Conservation (phyloP, 257 asterid genomes). For the Plantago elongata region DNA sequence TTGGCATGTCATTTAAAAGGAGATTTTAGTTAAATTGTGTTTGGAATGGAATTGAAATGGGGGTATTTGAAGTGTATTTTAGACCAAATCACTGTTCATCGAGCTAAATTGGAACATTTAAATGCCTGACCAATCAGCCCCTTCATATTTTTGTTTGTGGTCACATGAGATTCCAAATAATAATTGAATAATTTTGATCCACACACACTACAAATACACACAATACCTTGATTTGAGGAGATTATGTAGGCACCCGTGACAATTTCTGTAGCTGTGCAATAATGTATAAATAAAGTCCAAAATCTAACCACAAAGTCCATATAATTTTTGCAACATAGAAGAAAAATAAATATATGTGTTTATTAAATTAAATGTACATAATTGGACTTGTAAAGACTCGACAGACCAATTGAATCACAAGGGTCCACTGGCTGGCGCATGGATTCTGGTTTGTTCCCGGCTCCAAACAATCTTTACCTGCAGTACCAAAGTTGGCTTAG, state of each 20-base stretch:
- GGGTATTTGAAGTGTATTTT: too few species aligned
- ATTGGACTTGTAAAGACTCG: conserved; percentile 19
- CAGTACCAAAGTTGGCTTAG: too few species aligned
- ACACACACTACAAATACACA: conserved; percentile 6
- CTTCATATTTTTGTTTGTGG: too few species aligned
- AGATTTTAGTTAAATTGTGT: too few species aligned
- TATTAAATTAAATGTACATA: conserved; percentile 26
- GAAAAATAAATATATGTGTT: neutral
- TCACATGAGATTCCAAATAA: conserved; percentile 24
- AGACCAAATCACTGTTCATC: too few species aligned
- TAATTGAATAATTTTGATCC: conserved; percentile 14
- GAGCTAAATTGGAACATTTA: too few species aligned
- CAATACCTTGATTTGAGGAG: conserved; percentile 18
- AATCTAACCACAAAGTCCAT: conserved; percentile 4
- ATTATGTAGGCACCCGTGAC: conserved; percentile 41
- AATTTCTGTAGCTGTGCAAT: conserved; percentile 20
- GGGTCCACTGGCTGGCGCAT: conserved; percentile 34
- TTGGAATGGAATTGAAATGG: too few species aligned
- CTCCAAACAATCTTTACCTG: neutral
- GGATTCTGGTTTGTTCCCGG: conserved; percentile 24
- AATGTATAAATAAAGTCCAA: conserved; percentile 19
- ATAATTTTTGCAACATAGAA: conserved; percentile 2
- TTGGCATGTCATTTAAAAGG: too few species aligned
- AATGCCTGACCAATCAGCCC: too few species aligned
- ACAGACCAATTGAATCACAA: conserved; percentile 23